Conservation (phyloP, 768 basidiomycete species). For the Panellus pusillus region DNA sequence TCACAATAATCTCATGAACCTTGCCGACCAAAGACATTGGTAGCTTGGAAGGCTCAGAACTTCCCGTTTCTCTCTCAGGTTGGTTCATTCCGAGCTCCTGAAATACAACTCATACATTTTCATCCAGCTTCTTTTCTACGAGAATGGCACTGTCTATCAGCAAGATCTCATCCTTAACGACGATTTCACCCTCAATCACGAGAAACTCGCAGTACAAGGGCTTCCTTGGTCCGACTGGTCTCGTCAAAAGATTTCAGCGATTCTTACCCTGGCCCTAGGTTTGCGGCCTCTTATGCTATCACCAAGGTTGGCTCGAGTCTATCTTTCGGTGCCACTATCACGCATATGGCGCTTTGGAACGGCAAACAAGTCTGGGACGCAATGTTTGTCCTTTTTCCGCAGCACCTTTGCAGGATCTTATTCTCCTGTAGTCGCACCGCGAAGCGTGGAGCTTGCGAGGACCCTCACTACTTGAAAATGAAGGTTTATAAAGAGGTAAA, state of each 20-base stretch:
- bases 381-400: constrained; percentile 26
- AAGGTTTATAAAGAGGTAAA: constrained; percentile 33
- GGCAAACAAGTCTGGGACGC: constrained; percentile 45
- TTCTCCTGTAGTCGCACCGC: neutral
- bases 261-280: constrained; percentile 11
- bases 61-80: constrained; percentile 60
- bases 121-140: constrained; percentile 39
- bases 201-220: constrained; percentile 43
- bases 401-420: too few relatives aligned
- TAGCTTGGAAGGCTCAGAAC: constrained; percentile 53
- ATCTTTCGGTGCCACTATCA: constrained; percentile 49
- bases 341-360: constrained; percentile 55
- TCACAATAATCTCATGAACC: too few relatives aligned
- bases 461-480: constrained; percentile 62
- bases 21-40: neutral
- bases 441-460: constrained; percentile 38
- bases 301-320: constrained; percentile 38
- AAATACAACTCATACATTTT: neutral
- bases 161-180: constrained; percentile 54
- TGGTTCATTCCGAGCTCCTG: neutral
- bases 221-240: constrained; percentile 34
- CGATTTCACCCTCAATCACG: constrained; percentile 48
- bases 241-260: too few relatives aligned
- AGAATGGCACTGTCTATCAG: constrained; percentile 50
- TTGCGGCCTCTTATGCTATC: constrained; percentile 44